Percentiles rank a stretch among this genome's conserved stretches.
phyloP scores from a whole-genome alignment of 352 stramenopile species.

The Aphanomyces euteiches region DNA sequence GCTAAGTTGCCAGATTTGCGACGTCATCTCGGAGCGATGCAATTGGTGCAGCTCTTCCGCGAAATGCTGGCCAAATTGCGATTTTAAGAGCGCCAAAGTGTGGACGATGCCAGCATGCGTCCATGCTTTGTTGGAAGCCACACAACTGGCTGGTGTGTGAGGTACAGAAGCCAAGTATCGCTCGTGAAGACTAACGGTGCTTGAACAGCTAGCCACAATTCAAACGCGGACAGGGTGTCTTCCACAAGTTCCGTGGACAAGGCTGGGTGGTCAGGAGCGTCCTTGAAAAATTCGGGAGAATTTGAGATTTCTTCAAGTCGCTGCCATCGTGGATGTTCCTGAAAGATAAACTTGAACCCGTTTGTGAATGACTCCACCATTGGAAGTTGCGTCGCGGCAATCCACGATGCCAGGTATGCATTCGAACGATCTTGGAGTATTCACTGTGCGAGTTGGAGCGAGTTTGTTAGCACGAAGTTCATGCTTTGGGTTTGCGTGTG shows the following conservation, averaged over 20 bases:
- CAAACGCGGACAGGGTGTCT: conserved; percentile 13
- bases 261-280: neutral
- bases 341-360: too few relatives aligned
- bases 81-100: conserved; percentile 2
- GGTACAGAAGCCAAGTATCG: conserved; percentile 8
- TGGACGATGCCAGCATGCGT: conserved; percentile 6
- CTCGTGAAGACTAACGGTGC: neutral
- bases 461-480: too few relatives aligned
- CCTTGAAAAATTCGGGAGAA: neutral
- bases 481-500: too few relatives aligned
- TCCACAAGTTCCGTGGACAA: neutral
- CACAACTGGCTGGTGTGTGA: neutral
- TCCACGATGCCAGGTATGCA: too few relatives aligned
- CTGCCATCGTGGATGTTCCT: neutral
- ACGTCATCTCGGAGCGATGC: too few relatives aligned
- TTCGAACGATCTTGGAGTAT: too few relatives aligned
- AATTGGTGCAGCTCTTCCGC: neutral
- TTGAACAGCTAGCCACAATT: conserved; percentile 16
- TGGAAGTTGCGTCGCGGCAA: too few relatives aligned
- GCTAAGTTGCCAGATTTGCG: too few relatives aligned
- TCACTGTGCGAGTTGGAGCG: too few relatives aligned
- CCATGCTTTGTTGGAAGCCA: neutral
- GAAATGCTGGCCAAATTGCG: neutral
- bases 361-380: too few relatives aligned
- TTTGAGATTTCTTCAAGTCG: neutral